A percentile compares a stretch with the other conserved stretches of the same genome.
phyloP scores from a whole-genome alignment of 169 alveolate species.

The Cryptosporidium sp. region DNA sequence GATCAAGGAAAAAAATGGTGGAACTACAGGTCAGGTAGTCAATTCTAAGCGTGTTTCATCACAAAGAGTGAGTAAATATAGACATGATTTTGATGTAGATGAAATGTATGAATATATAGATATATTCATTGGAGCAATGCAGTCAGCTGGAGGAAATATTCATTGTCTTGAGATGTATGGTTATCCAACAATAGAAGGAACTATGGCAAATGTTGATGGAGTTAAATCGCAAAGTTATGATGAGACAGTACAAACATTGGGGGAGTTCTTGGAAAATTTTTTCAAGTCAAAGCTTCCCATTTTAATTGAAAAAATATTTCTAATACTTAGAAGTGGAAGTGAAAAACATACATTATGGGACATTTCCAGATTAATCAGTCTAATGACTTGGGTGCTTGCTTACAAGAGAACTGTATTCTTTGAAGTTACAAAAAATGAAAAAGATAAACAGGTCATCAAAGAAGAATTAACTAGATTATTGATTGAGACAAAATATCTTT shows the following conservation, averaged over 20 bases:
- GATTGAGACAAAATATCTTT: constrained; percentile 27
- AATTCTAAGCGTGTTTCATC: constrained; percentile 15
- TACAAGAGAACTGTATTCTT: constrained; percentile 38
- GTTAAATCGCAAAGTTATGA: not conserved
- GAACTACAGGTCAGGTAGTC: constrained; percentile 9
- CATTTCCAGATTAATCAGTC: constrained; percentile 31
- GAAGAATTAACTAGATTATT: constrained; percentile 59
- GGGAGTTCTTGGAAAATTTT: constrained; percentile 49
- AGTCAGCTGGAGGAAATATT: constrained; percentile 45
- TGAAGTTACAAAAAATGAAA: constrained; percentile 12
- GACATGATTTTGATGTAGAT: constrained; percentile 43
- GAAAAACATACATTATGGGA: constrained; percentile 70
- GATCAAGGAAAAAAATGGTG: constrained; percentile 52
- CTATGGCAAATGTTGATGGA: constrained; percentile 26
- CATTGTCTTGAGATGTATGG: constrained; percentile 43
- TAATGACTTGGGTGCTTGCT: constrained; percentile 70
- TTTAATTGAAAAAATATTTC: constrained; percentile 35
- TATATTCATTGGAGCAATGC: constrained; percentile 72
- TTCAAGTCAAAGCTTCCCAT: constrained; percentile 29
- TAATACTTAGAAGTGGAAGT: constrained; percentile 46
- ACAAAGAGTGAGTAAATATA: constrained; percentile 25
- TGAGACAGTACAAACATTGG: constrained; percentile 26
- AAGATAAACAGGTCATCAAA: not conserved
- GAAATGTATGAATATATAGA: constrained; percentile 61
- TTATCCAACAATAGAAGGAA: constrained; percentile 36